Evolutionary conservation across 306 rosid genomes (phyloP), one percentile per base, ranked within the genome.

Genomic region (Castanospermum australe): DNA sequence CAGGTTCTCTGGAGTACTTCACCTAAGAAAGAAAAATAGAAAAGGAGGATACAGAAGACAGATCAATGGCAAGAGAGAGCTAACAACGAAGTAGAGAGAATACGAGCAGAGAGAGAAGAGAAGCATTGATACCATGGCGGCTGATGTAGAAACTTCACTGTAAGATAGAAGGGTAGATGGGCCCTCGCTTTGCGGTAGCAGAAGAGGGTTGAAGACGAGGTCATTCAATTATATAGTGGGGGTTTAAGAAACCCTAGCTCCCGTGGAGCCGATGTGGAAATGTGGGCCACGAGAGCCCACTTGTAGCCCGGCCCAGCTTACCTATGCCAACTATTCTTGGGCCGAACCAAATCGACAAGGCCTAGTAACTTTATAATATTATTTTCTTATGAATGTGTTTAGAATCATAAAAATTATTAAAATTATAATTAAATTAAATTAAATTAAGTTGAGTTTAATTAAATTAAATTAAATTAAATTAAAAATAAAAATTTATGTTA

Each of bases 1-100:
- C 96, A 4, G 99, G 98, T 78, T 95, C 99, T 62, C 90, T 91
- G 33, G 99, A 95, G 86, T 95, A 95, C 89, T 95, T 95, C 65
- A 92, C 97, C 99, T 95, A 82, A 52, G 32, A 83, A 4, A 15
- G 3, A 21, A 0, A 32, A 38, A 35, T 0, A 20, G 2, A 8
- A 2, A 7, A 5, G 5, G 11, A 35, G 4, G 52, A 18, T 3
- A 36, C 12, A 10, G 15, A 11, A 63, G 41, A 36, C 0, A 3
- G 2, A 15, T 35, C 21, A 78, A 12, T 17, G 36, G 52, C 47
- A 3, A 5, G 4, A 13, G n/a, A 75, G 20, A 82, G 18, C 3
- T 5, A 1, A 8, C 11, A 9, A 3, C 0, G 17, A n/a, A n/a
- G 4, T 0, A 15, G 5, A 22, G 22, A 24, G 4, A 18, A 2